phyloP scores from a whole-genome alignment of 2,329 filamentous ascomycete species.

The Byssochlamys sp. region DNA sequence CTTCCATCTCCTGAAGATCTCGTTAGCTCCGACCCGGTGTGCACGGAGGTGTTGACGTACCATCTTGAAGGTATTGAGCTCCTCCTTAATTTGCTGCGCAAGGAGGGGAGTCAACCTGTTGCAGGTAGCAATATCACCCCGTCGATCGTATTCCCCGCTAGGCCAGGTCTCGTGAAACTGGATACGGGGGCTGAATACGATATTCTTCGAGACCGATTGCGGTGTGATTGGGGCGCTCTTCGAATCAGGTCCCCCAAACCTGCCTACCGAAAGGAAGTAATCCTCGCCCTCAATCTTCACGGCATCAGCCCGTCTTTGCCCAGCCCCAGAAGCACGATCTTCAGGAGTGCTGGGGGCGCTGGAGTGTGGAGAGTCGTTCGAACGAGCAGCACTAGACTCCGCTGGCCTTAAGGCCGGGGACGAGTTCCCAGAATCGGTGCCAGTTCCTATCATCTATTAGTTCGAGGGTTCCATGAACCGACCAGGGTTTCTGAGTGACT shows the following conservation, averaged over 20 bases:
- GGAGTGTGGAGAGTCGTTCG: slow-evolving; percentile 70
- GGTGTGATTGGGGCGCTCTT: slow-evolving; percentile 76
- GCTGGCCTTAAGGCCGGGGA: slow-evolving; percentile 57
- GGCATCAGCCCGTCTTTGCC: slow-evolving; percentile 58
- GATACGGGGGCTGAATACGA: slow-evolving; percentile 78
- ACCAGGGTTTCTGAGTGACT: slow-evolving; percentile 18
- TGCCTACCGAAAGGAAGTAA: slow-evolving; percentile 73
- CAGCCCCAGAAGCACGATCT: slow-evolving; percentile 48
- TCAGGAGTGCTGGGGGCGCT: slow-evolving; percentile 85
- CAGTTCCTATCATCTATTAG: slow-evolving; percentile 28
- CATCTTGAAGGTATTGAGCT: slow-evolving; percentile 99
- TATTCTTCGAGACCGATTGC: slow-evolving; percentile 44
- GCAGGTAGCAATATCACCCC: slow-evolving; percentile 93
- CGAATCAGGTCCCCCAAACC: slow-evolving; percentile 59
- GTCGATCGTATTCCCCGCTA: slow-evolving; percentile 85
- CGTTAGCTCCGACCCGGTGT: slow-evolving; percentile 29
- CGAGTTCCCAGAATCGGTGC: slow-evolving; percentile 53
- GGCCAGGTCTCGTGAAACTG: slow-evolving; percentile 96
- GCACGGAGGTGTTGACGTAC: slow-evolving; percentile 42
- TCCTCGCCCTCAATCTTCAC: slow-evolving; percentile 73
- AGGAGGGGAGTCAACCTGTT: slow-evolving; percentile 94
- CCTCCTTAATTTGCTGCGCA: slow-evolving; percentile 98
- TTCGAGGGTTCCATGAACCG: not conserved
- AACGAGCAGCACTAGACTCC: slow-evolving; percentile 50
- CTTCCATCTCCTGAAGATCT: slow-evolving; percentile 84